Conservation (phyloP, 768 basidiomycete genomes). For the Pleurotus sapidus region DNA sequence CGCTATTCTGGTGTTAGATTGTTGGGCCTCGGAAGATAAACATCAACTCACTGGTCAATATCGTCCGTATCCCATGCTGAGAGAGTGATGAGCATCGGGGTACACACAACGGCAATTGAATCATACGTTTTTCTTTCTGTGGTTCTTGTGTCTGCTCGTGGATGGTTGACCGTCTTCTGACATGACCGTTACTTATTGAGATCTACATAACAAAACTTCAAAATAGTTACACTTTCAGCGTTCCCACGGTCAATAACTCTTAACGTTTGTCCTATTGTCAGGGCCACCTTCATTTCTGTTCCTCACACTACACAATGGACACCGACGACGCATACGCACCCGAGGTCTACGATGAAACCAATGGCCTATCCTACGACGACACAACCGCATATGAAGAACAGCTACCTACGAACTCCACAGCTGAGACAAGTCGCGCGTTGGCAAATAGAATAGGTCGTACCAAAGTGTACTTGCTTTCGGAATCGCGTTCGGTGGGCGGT, state of each 20-base stretch:
- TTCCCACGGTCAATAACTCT: background rate
- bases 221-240: background rate
- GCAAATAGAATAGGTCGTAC: slow-evolving; percentile 68
- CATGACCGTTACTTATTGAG: slow-evolving; percentile 20
- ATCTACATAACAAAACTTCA: too few species aligned
- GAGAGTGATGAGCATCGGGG: slow-evolving; percentile 8
- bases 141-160: slow-evolving; percentile 81
- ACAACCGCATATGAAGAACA: slow-evolving; percentile 57
- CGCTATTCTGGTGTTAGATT: slow-evolving; percentile 29
- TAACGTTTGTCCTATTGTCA: too few species aligned
- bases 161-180: slow-evolving; percentile 39
- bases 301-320: slow-evolving; percentile 39
- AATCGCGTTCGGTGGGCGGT: slow-evolving; percentile 54
- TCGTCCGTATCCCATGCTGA: slow-evolving; percentile 99
- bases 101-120: background rate
- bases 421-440: slow-evolving; percentile 33
- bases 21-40: slow-evolving; percentile 4
- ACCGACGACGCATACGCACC: slow-evolving; percentile 30
- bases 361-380: slow-evolving; percentile 52
- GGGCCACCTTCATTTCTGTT: background rate
- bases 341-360: slow-evolving; percentile 20
- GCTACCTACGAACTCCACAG: slow-evolving; percentile 30
- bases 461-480: slow-evolving; percentile 78
- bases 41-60: slow-evolving; percentile 84
- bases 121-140: slow-evolving; percentile 92